Percentiles rank a stretch among this genome's conserved stretches.
These are phyloP conservation scores for Stephania japonica DNA, from an alignment of 164 flowering plant species.

Conservation along the genomic window DNA sequence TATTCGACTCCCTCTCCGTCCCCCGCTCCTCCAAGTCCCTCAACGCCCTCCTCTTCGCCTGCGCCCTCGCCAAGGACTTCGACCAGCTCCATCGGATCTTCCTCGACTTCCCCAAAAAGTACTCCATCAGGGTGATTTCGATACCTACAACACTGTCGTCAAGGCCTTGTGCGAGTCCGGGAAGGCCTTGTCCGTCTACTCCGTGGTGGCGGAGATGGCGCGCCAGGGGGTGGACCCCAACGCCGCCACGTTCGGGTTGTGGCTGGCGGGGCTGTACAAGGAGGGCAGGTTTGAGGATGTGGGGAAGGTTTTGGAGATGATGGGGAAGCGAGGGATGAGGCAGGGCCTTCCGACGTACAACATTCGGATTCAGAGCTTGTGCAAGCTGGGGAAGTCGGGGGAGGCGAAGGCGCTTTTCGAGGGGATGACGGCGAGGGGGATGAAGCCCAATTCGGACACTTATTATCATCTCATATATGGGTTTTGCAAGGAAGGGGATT, in stretches of 20 bases:
- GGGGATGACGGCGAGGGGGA: slow-evolving; percentile 43
- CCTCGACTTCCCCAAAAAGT: slow-evolving; percentile 43
- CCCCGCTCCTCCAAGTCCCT: slow-evolving; percentile 34
- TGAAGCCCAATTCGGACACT: slow-evolving; percentile 54
- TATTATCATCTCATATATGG: slow-evolving; percentile 66
- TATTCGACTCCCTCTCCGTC: slow-evolving; percentile 37
- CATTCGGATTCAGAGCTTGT: slow-evolving; percentile 60
- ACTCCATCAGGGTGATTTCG: slow-evolving; percentile 40
- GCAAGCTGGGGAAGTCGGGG: slow-evolving; percentile 44
- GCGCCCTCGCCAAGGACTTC: slow-evolving; percentile 40
- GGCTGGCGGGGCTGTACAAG: slow-evolving; percentile 61
- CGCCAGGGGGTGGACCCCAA: slow-evolving; percentile 49
- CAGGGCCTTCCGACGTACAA: slow-evolving; percentile 48
- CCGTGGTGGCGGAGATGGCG: slow-evolving; percentile 66
- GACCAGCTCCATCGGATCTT: slow-evolving; percentile 44
- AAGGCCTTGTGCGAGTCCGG: slow-evolving; percentile 62
- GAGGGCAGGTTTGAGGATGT: slow-evolving; percentile 68
- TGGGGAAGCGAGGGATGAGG: slow-evolving; percentile 31
- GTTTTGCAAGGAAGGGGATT: slow-evolving; percentile 57
- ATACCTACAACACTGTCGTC: slow-evolving; percentile 55
- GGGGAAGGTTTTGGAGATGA: slow-evolving; percentile 60
- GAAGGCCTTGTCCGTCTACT: slow-evolving; percentile 39
- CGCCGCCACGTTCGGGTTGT: slow-evolving; percentile 34
- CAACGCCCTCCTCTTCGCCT: slow-evolving; percentile 54
- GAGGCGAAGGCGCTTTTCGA: slow-evolving; percentile 71